Conservation (phyloP, 305 asterid species). For the Rubia tinctorum region DNA sequence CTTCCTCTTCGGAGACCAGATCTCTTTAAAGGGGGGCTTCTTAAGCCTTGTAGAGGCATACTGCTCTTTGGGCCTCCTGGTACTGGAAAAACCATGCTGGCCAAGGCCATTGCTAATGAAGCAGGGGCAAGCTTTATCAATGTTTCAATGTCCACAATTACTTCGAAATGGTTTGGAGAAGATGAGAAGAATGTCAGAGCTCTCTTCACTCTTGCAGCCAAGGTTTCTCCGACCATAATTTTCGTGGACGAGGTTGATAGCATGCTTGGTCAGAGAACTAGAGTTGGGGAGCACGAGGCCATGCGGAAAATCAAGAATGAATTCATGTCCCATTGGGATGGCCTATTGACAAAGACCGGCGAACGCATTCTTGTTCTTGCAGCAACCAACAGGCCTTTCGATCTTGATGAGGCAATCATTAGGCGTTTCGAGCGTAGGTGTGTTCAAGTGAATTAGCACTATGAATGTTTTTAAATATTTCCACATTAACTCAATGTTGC, state of each 20-base stretch:
- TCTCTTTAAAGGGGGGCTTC: constrained; percentile 92
- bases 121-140: constrained; percentile 99
- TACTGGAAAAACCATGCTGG: constrained; percentile 97
- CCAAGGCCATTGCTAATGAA: constrained; percentile 95
- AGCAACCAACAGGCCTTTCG: constrained; percentile 95
- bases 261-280: constrained; percentile 95
- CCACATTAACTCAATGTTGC: constrained; percentile 19
- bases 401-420: constrained; percentile 96
- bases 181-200: constrained; percentile 97
- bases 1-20: constrained; percentile 98
- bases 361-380: constrained; percentile 97
- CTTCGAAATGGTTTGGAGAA: constrained; percentile 99
- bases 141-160: constrained; percentile 96
- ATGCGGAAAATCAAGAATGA: constrained; percentile 96
- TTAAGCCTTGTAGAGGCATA: constrained; percentile 97
- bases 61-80: constrained; percentile 99
- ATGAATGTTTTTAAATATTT: not conserved
- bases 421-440: constrained; percentile 99
- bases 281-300: constrained; percentile 98
- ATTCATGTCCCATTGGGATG: constrained; percentile 97
- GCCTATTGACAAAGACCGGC: constrained; percentile 80
- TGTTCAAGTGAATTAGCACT: not conserved
- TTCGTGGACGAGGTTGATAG: constrained; percentile 99
- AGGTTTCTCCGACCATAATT: constrained; percentile 91
- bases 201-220: constrained; percentile 93